These are phyloP conservation scores for Sporothrix euskadiensis DNA, from an alignment of 2,329 filamentous ascomycete genomes.

Conservation along the genomic window DNA sequence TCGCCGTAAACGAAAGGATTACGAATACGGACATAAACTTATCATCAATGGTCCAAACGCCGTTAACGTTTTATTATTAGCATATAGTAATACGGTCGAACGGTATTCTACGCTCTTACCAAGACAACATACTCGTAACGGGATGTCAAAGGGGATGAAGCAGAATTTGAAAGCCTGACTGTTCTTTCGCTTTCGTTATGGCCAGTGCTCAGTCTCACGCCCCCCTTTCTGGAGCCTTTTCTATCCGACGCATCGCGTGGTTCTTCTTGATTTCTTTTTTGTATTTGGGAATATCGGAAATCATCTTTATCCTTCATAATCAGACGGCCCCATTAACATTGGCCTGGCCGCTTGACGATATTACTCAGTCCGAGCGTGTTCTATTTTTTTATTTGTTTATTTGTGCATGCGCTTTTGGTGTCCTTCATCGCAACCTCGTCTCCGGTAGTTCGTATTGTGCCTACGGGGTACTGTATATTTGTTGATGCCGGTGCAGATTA, in stretches of 20 bases:
- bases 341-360: neutral
- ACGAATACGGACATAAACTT: neutral
- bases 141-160: neutral
- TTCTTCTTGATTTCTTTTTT: neutral
- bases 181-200: neutral
- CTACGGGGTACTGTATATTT: neutral
- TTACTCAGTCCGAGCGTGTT: neutral
- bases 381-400: neutral
- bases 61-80: too few relatives aligned
- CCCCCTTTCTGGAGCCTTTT: neutral
- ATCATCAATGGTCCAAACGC: too few relatives aligned
- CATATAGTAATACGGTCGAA: neutral
- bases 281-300: neutral
- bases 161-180: neutral
- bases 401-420: neutral
- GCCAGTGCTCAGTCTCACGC: neutral
- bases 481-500: neutral
- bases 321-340: neutral
- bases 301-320: neutral
- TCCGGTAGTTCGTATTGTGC: neutral
- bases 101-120: neutral
- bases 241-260: neutral
- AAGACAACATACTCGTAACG: neutral
- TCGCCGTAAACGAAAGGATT: neutral
- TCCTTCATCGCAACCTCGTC: neutral